Percentiles rank a stretch among this genome's conserved stretches.
These are phyloP conservation scores for Botryosphaeria dothidea DNA, from an alignment of 2,329 filamentous ascomycete species.

Conservation along the genomic window DNA sequence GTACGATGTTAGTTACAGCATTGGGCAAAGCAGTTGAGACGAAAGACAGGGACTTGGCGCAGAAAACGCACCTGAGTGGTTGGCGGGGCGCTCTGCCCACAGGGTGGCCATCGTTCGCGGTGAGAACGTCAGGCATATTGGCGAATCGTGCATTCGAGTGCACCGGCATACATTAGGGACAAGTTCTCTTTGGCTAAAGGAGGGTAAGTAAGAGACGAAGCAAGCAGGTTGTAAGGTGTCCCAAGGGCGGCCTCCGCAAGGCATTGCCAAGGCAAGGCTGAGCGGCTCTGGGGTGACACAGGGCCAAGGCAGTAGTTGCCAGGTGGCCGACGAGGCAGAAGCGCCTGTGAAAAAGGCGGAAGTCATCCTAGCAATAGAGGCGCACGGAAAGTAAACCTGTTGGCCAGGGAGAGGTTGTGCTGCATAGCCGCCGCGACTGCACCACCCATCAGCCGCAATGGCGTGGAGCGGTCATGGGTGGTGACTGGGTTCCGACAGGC, in stretches of 20 bases:
- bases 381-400: neutral
- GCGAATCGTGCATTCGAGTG: neutral
- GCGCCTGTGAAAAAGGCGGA: no score
- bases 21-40: no score
- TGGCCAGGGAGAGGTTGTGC: neutral
- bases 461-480: neutral
- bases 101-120: neutral
- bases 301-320: neutral
- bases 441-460: neutral
- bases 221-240: neutral
- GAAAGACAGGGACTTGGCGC: neutral
- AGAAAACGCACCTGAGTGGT: neutral
- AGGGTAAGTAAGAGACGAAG: neutral
- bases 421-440: neutral
- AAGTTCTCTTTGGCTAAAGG: neutral
- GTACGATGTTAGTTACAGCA: no score
- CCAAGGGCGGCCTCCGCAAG: neutral
- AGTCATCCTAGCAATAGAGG: neutral
- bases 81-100: neutral
- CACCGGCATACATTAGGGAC: neutral
- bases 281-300: neutral
- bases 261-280: neutral
- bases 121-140: neutral
- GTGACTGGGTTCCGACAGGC: no score
- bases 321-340: neutral